Evolutionary conservation across 2,329 filamentous ascomycete genomes (phyloP).

Genomic region (Dryadomyces quercus-mongolicae): DNA sequence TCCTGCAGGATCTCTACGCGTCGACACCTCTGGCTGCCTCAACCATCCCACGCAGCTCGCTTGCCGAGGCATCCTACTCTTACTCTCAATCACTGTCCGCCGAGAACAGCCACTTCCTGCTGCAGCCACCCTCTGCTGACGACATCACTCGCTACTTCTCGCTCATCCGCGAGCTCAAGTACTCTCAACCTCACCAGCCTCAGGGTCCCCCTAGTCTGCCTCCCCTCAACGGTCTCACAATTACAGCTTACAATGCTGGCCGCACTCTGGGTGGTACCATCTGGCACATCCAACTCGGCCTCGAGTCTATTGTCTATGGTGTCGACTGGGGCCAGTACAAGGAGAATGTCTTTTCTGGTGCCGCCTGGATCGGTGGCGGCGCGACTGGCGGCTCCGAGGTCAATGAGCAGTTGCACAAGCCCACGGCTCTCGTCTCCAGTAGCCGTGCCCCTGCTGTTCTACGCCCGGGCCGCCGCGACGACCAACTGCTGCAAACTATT

Average conservation of each 20-base stretch:
- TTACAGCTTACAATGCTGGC: slow-evolving; percentile 93
- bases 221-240: slow-evolving; percentile 77
- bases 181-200: slow-evolving; percentile 91
- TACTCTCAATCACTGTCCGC: slow-evolving; percentile 37
- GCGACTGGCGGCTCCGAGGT: slow-evolving; percentile 68
- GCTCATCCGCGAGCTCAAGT: slow-evolving; percentile 83
- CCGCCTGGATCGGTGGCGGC: slow-evolving; percentile 77
- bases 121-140: slow-evolving; percentile 63
- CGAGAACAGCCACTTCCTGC: slow-evolving; percentile 40
- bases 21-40: slow-evolving; percentile 82
- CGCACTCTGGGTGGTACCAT: slow-evolving; percentile 95
- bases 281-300: slow-evolving; percentile 95
- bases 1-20: slow-evolving; percentile 84
- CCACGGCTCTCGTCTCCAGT: slow-evolving; percentile 88
- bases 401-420: slow-evolving; percentile 84
- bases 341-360: slow-evolving; percentile 87
- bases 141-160: slow-evolving; percentile 91
- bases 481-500: slow-evolving; percentile 72
- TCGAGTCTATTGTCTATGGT: slow-evolving; percentile 95
- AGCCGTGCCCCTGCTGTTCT: slow-evolving; percentile 59
- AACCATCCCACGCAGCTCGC: slow-evolving; percentile 59
- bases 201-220: slow-evolving; percentile 78
- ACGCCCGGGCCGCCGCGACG: slow-evolving; percentile 73
- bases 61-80: slow-evolving; percentile 52
- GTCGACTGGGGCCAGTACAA: slow-evolving; percentile 98